Conservation (phyloP, 2,329 filamentous ascomycete genomes). For the Chrysoporthe deuterocubensis region DNA sequence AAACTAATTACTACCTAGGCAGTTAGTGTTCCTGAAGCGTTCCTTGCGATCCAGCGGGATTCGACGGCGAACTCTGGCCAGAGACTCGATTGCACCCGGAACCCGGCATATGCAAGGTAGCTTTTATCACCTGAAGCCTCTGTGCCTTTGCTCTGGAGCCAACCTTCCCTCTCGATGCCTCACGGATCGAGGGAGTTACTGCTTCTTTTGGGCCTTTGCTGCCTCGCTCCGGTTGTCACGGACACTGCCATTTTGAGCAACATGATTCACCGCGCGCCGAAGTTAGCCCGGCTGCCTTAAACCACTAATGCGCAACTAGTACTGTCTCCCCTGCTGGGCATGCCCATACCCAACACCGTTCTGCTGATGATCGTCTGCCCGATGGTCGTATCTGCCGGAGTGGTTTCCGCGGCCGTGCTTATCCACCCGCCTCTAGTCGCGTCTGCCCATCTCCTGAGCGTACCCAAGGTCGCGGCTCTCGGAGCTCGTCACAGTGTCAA, state of each 20-base stretch:
- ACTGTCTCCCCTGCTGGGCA: background rate
- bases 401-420: background rate
- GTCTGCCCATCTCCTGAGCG: constrained; percentile 9
- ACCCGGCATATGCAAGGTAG: too few species aligned
- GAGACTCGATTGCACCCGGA: background rate
- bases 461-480: constrained; percentile 4
- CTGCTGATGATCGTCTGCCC: background rate
- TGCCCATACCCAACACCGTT: background rate
- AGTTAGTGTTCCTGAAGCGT: background rate
- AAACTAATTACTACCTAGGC: background rate
- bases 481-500: background rate
- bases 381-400: constrained; percentile 4
- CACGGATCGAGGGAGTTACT: too few species aligned
- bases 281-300: too few species aligned
- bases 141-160: too few species aligned
- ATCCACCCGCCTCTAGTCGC: constrained; percentile 7
- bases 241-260: too few species aligned
- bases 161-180: too few species aligned
- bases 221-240: too few species aligned
- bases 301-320: too few species aligned
- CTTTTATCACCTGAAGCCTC: background rate
- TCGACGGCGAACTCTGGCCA: background rate
- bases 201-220: too few species aligned
- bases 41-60: background rate
- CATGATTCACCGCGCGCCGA: too few species aligned